Conservation (phyloP, 1,139 yeast species). For the Taphrina communis region DNA sequence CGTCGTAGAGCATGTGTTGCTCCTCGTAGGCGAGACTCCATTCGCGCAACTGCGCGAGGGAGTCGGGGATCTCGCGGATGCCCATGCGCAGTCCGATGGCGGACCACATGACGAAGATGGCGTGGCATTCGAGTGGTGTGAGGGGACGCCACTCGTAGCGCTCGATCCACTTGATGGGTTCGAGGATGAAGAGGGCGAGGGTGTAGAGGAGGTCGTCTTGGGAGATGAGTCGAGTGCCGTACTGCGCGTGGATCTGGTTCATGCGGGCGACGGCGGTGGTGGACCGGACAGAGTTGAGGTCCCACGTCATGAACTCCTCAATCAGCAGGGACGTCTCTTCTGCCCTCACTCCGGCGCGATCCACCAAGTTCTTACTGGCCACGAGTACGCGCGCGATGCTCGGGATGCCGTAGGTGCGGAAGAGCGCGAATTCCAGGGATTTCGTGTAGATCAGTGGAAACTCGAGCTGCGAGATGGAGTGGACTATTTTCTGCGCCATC, state of each 20-base stretch:
- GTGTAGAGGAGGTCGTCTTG: slow-evolving; percentile 25
- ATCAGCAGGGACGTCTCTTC: slow-evolving; percentile 20
- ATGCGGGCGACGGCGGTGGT: slow-evolving; percentile 21
- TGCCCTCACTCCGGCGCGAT: slow-evolving; percentile 11
- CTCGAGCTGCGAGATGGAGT: slow-evolving; percentile 1
- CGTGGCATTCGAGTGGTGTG: slow-evolving; percentile 6
- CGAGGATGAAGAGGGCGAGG: slow-evolving; percentile 10
- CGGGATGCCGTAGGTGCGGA: slow-evolving; percentile 22
- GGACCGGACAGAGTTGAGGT: slow-evolving; percentile 21
- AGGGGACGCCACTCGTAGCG: slow-evolving; percentile 7
- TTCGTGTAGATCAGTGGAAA: slow-evolving; percentile 7
- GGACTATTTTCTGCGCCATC: slow-evolving; percentile 2
- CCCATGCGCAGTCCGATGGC: slow-evolving; percentile 23
- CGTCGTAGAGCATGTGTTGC: neutral
- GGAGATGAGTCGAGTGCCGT: slow-evolving; percentile 9
- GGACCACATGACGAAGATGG: slow-evolving; percentile 17
- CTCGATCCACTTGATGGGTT: slow-evolving; percentile 9
- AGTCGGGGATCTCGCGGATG: slow-evolving; percentile 5
- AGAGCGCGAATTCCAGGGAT: slow-evolving; percentile 22
- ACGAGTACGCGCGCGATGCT: slow-evolving; percentile 14
- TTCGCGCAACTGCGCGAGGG: neutral
- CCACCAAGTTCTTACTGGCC: slow-evolving; percentile 2
- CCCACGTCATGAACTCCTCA: neutral
- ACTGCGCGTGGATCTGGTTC: slow-evolving; percentile 9
- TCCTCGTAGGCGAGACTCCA: slow-evolving; percentile 19